A percentile compares a stretch with the other conserved stretches of the same genome.
These are phyloP conservation scores for Cornus suecica DNA, from an alignment of 148 eudicot genomes.

Conservation along the genomic window DNA sequence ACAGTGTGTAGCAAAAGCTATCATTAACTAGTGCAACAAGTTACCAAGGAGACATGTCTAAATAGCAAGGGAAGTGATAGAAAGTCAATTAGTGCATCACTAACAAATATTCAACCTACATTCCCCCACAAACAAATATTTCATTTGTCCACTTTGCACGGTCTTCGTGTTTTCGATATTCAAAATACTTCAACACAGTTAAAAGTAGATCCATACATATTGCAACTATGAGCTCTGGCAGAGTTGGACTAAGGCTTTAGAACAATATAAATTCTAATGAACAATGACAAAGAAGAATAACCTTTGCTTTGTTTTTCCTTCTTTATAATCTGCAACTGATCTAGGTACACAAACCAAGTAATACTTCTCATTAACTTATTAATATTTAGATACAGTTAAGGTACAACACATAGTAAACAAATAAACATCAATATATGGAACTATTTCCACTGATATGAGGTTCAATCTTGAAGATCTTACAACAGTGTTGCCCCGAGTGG, in stretches of 20 bases:
- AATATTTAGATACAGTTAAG: background rate
- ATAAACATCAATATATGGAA: background rate
- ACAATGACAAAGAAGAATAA: too few species aligned
- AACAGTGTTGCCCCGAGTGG: background rate
- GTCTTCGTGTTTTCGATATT: too few species aligned
- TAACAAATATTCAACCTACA: background rate
- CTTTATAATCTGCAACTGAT: background rate
- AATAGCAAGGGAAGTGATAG: background rate
- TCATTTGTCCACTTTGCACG: too few species aligned
- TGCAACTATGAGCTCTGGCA: too few species aligned
- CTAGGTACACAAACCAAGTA: background rate
- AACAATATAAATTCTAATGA: too few species aligned
- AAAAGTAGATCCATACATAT: too few species aligned
- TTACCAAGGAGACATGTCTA: background rate
- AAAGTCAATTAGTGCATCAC: background rate
- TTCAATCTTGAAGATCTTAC: background rate
- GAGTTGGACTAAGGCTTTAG: too few species aligned
- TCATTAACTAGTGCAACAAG: too few species aligned
- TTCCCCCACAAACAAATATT: too few species aligned
- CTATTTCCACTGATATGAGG: background rate
- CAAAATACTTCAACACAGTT: too few species aligned
- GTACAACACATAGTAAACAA: background rate
- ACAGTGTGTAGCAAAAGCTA: too few species aligned
- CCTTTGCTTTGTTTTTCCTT: too few species aligned
- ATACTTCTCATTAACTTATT: background rate